Evolutionary conservation across 2,329 filamentous ascomycete genomes (phyloP).

Genomic region (Amesomyces nigricolor): DNA sequence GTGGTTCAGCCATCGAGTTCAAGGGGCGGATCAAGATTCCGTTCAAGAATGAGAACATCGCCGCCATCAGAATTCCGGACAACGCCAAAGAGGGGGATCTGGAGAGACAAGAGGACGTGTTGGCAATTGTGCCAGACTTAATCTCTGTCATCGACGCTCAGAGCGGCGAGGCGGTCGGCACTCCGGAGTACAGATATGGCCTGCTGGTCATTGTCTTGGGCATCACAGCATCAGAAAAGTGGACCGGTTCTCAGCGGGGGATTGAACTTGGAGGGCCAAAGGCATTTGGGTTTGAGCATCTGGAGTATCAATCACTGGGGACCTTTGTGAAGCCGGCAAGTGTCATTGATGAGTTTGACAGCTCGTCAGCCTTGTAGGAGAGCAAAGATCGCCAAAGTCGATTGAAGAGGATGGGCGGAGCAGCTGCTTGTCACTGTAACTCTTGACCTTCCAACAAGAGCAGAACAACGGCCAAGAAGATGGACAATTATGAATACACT

Average conservation of each 20-base stretch:
- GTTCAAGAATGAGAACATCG: constrained; percentile 71
- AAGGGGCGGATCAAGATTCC: constrained; percentile 55
- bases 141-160: constrained; percentile 51
- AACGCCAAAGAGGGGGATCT: constrained; percentile 21
- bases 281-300: constrained; percentile 43
- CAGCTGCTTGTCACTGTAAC: too few relatives aligned
- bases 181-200: constrained; percentile 52
- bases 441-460: too few relatives aligned
- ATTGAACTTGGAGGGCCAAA: constrained; percentile 46
- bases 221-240: constrained; percentile 40
- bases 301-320: constrained; percentile 44
- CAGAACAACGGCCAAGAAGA: too few relatives aligned
- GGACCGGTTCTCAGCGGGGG: constrained; percentile 41
- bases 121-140: constrained; percentile 53
- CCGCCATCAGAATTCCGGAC: constrained; percentile 39
- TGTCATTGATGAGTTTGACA: constrained; percentile 47
- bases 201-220: constrained; percentile 46
- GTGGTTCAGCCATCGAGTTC: constrained; percentile 25
- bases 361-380: background rate
- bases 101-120: constrained; percentile 38
- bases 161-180: constrained; percentile 51
- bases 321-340: constrained; percentile 45
- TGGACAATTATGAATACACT: too few relatives aligned
- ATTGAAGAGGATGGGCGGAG: background rate
- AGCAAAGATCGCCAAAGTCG: too few relatives aligned